phyloP scores from a whole-genome alignment of 1,139 yeast species.

The Oligophagozyma castellii region DNA sequence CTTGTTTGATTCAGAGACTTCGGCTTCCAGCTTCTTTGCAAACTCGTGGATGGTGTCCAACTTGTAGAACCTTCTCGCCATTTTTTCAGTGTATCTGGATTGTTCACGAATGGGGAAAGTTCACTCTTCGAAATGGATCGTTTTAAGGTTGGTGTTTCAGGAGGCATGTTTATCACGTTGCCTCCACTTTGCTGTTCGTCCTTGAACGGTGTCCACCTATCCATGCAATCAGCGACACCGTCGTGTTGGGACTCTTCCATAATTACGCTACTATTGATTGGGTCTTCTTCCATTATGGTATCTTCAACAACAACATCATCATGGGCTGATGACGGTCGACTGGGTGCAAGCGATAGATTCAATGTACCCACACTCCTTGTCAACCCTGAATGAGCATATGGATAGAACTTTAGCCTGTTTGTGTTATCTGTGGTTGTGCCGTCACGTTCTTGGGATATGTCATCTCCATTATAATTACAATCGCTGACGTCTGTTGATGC shows the following conservation, averaged over 20 bases:
- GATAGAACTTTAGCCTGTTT: conserved; percentile 16
- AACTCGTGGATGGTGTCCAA: conserved; percentile 3
- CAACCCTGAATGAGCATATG: conserved; percentile 16
- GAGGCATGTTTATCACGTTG: conserved; percentile 3
- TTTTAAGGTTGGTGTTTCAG: neutral
- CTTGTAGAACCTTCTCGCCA: conserved; percentile 6
- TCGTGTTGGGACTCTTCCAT: conserved; percentile 8
- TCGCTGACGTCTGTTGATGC: too few species aligned
- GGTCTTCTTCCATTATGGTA: conserved; percentile 1
- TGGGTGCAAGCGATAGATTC: conserved; percentile 18
- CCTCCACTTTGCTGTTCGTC: conserved; percentile 1
- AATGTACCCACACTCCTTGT: conserved; percentile 23
- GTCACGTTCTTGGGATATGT: too few species aligned
- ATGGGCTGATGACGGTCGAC: conserved; percentile 4
- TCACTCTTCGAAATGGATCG: conserved; percentile 12
- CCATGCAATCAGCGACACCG: conserved; percentile 9
- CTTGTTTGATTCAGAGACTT: neutral
- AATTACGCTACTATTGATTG: conserved; percentile 3
- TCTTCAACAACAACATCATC: neutral
- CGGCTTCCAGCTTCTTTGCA: conserved; percentile 3
- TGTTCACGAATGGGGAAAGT: conserved; percentile 18
- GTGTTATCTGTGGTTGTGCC: conserved; percentile 3
- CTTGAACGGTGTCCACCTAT: conserved; percentile 19
- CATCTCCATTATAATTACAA: too few species aligned
- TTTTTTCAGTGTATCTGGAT: conserved; percentile 12